Percentiles rank a stretch among this genome's conserved stretches.
Conservation (phyloP, 2,329 filamentous ascomycete genomes). For the Lachnellula cervina region DNA sequence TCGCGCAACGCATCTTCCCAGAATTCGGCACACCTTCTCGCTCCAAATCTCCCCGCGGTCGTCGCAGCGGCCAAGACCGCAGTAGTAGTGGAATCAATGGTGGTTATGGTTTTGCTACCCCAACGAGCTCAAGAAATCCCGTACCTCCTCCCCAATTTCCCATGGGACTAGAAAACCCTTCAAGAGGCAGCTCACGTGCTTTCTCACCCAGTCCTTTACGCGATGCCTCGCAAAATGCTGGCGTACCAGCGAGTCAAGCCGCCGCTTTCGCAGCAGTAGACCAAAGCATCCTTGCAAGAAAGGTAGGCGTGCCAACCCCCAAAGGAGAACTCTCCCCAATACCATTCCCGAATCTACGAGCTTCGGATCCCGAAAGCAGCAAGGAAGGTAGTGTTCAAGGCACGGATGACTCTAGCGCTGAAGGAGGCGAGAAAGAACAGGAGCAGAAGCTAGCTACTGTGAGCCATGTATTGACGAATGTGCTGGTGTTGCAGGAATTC, state of each 20-base stretch:
- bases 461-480: slow-evolving; percentile 74
- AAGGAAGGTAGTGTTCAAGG: slow-evolving; percentile 8
- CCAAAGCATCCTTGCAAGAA: slow-evolving; percentile 54
- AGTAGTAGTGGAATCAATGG: slow-evolving; percentile 19
- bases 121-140: slow-evolving; percentile 16
- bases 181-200: slow-evolving; percentile 22
- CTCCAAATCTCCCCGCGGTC: slow-evolving; percentile 29
- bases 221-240: slow-evolving; percentile 5
- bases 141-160: slow-evolving; percentile 23
- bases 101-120: slow-evolving; percentile 23
- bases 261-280: slow-evolving; percentile 61
- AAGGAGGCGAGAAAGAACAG: slow-evolving; percentile 21
- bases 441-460: slow-evolving; percentile 51
- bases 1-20: slow-evolving; percentile 58
- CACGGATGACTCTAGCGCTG: slow-evolving; percentile 13
- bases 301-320: slow-evolving; percentile 44
- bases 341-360: slow-evolving; percentile 37
- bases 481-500: slow-evolving; percentile 75
- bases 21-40: slow-evolving; percentile 37
- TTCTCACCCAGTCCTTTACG: slow-evolving; percentile 24
- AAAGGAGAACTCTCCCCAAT: slow-evolving; percentile 40
- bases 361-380: slow-evolving; percentile 32
- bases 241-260: slow-evolving; percentile 41
- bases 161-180: slow-evolving; percentile 19
- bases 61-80: slow-evolving; percentile 22